Percentiles rank a stretch among this genome's conserved stretches.
phyloP scores from a whole-genome alignment of 208 protist genomes.

The Trypanosoma brucei region DNA sequence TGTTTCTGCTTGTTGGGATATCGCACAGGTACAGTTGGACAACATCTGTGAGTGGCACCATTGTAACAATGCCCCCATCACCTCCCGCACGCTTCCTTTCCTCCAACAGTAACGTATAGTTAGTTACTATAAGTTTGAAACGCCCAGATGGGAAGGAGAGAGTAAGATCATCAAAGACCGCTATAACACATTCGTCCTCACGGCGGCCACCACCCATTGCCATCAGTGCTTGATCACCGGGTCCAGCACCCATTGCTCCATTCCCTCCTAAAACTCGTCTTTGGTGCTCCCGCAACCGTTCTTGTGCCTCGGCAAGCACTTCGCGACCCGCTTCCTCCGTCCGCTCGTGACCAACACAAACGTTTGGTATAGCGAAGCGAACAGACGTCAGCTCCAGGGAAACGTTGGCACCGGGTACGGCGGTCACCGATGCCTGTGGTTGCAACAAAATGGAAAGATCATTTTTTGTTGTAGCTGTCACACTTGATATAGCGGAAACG shows the following conservation, averaged over 20 bases:
- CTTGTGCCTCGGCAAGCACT: constrained; percentile 52
- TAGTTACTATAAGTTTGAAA: constrained; percentile 79
- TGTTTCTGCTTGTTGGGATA: constrained; percentile 31
- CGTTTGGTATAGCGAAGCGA: constrained; percentile 80
- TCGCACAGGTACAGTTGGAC: constrained; percentile 79
- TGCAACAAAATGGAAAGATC: constrained; percentile 67
- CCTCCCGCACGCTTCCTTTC: constrained; percentile 51
- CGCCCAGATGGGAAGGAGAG: constrained; percentile 77
- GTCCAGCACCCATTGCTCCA: neutral
- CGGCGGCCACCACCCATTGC: constrained; percentile 42
- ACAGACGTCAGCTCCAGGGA: constrained; percentile 63
- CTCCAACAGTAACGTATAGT: constrained; percentile 74
- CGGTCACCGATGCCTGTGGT: constrained; percentile 25
- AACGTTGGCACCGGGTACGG: constrained; percentile 7
- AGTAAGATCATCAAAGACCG: constrained; percentile 72
- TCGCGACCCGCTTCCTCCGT: constrained; percentile 79
- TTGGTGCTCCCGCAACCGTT: constrained; percentile 56
- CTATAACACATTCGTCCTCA: constrained; percentile 61
- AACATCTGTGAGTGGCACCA: constrained; percentile 64
- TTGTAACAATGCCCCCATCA: constrained; percentile 26
- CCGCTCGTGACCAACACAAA: constrained; percentile 79
- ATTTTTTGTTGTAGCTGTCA: constrained; percentile 73
- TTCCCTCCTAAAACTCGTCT: constrained; percentile 27
- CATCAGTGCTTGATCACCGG: constrained; percentile 41
- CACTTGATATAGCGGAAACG: constrained; percentile 59